Conservation (phyloP, 208 protist species). For the Acanthamoeba culbertsoni region DNA sequence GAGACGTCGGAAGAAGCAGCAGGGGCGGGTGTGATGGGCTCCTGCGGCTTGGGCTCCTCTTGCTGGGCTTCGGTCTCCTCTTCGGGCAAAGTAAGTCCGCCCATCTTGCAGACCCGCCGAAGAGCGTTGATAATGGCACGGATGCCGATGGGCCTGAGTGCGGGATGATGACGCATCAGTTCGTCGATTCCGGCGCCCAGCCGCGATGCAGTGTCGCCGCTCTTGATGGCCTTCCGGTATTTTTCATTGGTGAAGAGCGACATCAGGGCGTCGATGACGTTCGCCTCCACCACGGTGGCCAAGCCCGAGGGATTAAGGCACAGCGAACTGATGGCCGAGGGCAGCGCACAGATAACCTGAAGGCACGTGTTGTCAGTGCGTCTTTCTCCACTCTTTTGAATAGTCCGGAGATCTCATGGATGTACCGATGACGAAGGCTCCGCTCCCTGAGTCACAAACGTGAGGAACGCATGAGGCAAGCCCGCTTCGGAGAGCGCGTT, state of each 20-base stretch:
- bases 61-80: background rate
- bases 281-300: background rate
- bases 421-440: background rate
- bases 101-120: background rate
- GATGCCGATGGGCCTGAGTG: background rate
- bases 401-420: background rate
- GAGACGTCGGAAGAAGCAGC: background rate
- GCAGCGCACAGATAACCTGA: constrained; percentile 24
- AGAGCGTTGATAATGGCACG: constrained; percentile 19
- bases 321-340: constrained; percentile 1
- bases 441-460: background rate
- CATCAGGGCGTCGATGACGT: constrained; percentile 9
- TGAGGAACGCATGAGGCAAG: background rate
- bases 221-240: constrained; percentile 21
- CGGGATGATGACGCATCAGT: constrained; percentile 25
- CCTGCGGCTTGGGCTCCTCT: background rate
- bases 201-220: constrained; percentile 29
- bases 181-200: constrained; percentile 30
- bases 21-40: background rate
- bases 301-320: constrained; percentile 6
- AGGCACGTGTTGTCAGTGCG: background rate
- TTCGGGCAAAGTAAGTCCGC: background rate
- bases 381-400: background rate
- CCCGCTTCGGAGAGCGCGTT: background rate
- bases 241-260: constrained; percentile 47